Percentiles rank a stretch among this genome's conserved stretches.
These are phyloP conservation scores for Phytopythium chamaehyphon DNA, from an alignment of 352 stramenopile genomes.

Conservation along the genomic window DNA sequence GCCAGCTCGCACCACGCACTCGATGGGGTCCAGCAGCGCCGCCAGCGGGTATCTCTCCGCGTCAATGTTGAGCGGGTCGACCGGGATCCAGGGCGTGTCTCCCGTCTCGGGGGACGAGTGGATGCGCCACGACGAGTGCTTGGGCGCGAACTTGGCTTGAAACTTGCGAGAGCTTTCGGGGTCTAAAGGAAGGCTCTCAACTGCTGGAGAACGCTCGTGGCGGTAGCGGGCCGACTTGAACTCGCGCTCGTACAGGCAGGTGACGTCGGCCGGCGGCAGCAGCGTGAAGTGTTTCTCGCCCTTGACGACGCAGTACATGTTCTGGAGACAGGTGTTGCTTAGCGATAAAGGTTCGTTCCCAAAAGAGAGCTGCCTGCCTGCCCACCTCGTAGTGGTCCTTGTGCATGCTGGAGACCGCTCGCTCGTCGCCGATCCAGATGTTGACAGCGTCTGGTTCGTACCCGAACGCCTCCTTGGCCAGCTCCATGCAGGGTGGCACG, in stretches of 20 bases:
- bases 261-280: slow-evolving; percentile 81
- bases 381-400: slow-evolving; percentile 96
- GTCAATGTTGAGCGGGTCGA: slow-evolving; percentile 72
- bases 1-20: slow-evolving; percentile 64
- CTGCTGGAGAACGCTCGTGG: slow-evolving; percentile 14
- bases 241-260: slow-evolving; percentile 87
- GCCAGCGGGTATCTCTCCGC: slow-evolving; percentile 48
- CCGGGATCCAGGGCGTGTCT: slow-evolving; percentile 74
- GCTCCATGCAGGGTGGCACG: slow-evolving; percentile 49
- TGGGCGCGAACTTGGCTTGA: slow-evolving; percentile 38
- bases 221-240: slow-evolving; percentile 62
- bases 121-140: slow-evolving; percentile 45
- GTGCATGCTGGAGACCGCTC: slow-evolving; percentile 94
- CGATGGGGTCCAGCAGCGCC: slow-evolving; percentile 38
- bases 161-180: slow-evolving; percentile 33
- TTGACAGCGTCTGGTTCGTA: slow-evolving; percentile 91
- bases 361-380: too few species aligned
- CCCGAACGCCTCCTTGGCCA: slow-evolving; percentile 67
- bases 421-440: slow-evolving; percentile 97
- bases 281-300: slow-evolving; percentile 96
- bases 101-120: slow-evolving; percentile 40
- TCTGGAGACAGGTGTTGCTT: slow-evolving; percentile 42
- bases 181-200: slow-evolving; percentile 15
- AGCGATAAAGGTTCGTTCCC: too few species aligned
- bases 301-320: slow-evolving; percentile 96